phyloP scores from a whole-genome alignment of 2,329 filamentous ascomycete genomes.

The Fusarium odoratissimum region DNA sequence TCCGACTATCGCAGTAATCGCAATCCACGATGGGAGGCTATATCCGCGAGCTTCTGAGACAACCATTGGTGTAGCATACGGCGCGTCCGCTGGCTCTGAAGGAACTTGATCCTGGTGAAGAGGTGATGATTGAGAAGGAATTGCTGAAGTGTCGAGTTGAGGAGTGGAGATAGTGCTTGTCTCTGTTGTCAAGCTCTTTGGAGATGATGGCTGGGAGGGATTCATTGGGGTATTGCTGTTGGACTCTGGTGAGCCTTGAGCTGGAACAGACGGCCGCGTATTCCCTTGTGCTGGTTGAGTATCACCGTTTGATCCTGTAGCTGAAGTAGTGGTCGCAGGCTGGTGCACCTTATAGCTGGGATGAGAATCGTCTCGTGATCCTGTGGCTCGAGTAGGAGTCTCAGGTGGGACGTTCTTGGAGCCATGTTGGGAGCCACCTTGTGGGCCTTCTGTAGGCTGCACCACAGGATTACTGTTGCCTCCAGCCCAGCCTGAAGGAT shows the following conservation, averaged over 20 bases:
- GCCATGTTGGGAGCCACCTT: background rate
- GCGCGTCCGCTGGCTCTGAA: background rate
- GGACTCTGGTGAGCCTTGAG: background rate
- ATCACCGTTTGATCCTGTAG: background rate
- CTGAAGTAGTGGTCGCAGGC: background rate
- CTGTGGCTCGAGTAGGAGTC: accelerated
- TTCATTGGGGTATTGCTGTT: accelerated
- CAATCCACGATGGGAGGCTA: background rate
- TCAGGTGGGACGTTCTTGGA: too few species aligned
- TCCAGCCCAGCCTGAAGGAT: background rate
- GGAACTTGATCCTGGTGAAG: accelerated
- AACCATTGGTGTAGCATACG: background rate
- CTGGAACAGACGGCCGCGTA: background rate
- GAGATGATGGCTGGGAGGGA: accelerated
- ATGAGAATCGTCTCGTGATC: background rate
- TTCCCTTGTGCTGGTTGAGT: background rate
- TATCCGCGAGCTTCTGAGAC: background rate
- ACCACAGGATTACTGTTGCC: accelerated
- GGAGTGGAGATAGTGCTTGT: background rate
- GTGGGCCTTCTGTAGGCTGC: background rate
- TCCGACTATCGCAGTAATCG: accelerated
- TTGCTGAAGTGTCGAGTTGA: background rate
- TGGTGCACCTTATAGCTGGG: background rate
- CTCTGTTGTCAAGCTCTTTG: background rate
- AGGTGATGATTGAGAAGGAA: background rate